Evolutionary conservation across 331 rosid genomes (phyloP).

Genomic region (Arachis monticola): DNA sequence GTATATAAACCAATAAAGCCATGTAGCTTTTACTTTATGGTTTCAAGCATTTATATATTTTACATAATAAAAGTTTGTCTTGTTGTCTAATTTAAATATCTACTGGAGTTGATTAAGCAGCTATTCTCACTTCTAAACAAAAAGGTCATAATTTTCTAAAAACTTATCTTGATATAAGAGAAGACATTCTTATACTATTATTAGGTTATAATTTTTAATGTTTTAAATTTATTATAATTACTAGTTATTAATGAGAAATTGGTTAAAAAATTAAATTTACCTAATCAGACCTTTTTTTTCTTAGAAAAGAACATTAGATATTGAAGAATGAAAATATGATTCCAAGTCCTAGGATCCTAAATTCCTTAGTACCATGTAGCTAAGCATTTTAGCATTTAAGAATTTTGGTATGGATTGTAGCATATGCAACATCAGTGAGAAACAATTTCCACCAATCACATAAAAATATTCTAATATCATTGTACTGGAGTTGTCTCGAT

Average conservation of each 20-base stretch:
- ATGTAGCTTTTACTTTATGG: neutral
- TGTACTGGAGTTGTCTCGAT: neutral
- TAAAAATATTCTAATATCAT: neutral
- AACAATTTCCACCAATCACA: neutral
- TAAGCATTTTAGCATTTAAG: neutral
- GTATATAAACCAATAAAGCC: slow-evolving; percentile 39
- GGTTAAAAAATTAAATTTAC: neutral
- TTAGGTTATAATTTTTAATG: too few relatives aligned
- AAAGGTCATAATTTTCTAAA: neutral
- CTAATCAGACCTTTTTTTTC: neutral
- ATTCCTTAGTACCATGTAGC: too few relatives aligned
- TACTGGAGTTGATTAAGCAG: neutral
- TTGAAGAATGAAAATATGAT: neutral
- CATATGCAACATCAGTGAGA: neutral
- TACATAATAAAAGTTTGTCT: too few relatives aligned
- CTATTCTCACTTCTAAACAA: neutral
- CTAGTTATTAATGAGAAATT: neutral
- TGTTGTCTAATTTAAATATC: too few relatives aligned
- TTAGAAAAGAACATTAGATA: neutral
- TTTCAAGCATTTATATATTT: too few relatives aligned
- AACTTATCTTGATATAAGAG: neutral
- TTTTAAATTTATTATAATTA: too few relatives aligned
- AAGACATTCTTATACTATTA: too few relatives aligned
- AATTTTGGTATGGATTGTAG: too few relatives aligned
- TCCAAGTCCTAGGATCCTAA: neutral